phyloP scores from a whole-genome alignment of 2,329 filamentous ascomycete species.

The Hypoxylon sp. region DNA sequence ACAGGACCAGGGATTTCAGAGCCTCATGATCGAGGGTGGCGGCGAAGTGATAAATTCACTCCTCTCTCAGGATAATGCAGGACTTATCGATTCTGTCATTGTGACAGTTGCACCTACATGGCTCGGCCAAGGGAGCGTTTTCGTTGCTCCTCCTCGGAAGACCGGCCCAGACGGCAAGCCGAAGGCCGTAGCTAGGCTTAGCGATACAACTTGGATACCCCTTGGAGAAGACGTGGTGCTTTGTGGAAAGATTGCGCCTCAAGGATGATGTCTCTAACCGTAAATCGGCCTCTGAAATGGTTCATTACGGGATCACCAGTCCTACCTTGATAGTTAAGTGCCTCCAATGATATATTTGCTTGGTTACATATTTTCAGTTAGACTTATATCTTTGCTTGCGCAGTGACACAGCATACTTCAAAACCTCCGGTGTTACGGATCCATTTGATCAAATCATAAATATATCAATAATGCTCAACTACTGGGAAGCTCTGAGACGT shows the following conservation, averaged over 20 bases:
- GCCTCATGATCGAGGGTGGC: slow-evolving; percentile 94
- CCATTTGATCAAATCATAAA: background rate
- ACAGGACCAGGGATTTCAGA: slow-evolving; percentile 73
- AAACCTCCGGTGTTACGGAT: background rate
- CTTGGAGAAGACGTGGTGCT: slow-evolving; percentile 88
- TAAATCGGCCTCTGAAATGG: background rate
- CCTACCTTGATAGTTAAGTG: background rate
- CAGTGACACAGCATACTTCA: background rate
- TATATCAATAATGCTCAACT: background rate
- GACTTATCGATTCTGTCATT: slow-evolving; percentile 82
- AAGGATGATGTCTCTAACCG: slow-evolving; percentile 2
- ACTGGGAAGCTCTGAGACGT: background rate
- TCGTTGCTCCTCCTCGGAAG: slow-evolving; percentile 78
- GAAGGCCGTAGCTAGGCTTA: slow-evolving; percentile 75
- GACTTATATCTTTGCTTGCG: background rate
- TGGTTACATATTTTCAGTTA: background rate
- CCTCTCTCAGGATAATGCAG: slow-evolving; percentile 72
- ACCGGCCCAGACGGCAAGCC: slow-evolving; percentile 65
- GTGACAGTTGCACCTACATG: slow-evolving; percentile 92
- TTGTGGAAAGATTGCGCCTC: slow-evolving; percentile 73
- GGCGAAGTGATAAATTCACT: slow-evolving; percentile 86
- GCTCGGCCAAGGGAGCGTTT: slow-evolving; percentile 86
- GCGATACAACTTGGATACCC: slow-evolving; percentile 79
- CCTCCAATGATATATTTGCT: background rate
- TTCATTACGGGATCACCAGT: background rate